These are phyloP conservation scores for Westerdykella ornata DNA, from an alignment of 2,329 filamentous ascomycete species.

Conservation along the genomic window DNA sequence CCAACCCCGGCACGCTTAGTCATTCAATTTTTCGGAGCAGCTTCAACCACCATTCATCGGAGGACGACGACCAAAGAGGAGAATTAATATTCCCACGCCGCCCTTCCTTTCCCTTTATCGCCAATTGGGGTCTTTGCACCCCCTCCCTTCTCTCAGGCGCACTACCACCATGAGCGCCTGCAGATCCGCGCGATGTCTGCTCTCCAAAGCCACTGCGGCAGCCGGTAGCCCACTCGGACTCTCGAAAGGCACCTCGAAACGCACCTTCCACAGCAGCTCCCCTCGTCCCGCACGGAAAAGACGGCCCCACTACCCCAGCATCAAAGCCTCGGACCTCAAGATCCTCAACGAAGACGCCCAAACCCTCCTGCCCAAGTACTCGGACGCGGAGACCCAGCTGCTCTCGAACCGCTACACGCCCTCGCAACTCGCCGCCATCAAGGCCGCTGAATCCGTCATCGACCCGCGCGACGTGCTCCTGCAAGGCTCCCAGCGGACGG, in stretches of 20 bases:
- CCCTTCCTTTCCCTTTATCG: constrained; percentile 4
- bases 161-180: constrained; percentile 38
- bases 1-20: constrained; percentile 1
- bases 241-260: constrained; percentile 30
- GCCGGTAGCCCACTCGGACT: constrained; percentile 6
- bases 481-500: constrained; percentile 64
- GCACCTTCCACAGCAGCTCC: constrained; percentile 39
- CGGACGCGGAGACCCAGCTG: constrained; percentile 38
- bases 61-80: not conserved
- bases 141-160: constrained; percentile 2
- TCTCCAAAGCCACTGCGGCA: constrained; percentile 24
- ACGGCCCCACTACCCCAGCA: constrained; percentile 39
- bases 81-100: constrained; percentile 8
- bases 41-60: not conserved
- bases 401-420: constrained; percentile 66
- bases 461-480: constrained; percentile 65
- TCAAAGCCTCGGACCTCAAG: constrained; percentile 39
- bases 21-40: constrained; percentile 3
- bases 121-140: constrained; percentile 18
- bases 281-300: constrained; percentile 31
- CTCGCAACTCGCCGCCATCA: constrained; percentile 73
- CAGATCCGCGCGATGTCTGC: constrained; percentile 39
- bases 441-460: constrained; percentile 72
- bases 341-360: constrained; percentile 29
- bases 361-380: constrained; percentile 55